Conservation (phyloP, 768 basidiomycete genomes). For the Suillus bovinus region DNA sequence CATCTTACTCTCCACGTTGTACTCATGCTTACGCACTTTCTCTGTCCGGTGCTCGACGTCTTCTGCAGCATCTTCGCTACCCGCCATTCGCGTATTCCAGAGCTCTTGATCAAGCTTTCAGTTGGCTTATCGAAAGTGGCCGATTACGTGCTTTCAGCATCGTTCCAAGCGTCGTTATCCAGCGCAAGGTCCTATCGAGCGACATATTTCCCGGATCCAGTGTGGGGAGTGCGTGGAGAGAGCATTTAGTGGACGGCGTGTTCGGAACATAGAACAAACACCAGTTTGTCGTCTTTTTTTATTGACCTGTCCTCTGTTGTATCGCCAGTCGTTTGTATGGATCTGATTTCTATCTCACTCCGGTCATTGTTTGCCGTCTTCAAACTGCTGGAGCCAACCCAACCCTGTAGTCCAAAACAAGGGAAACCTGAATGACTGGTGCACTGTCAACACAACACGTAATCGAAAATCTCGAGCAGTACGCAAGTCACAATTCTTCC, state of each 20-base stretch:
- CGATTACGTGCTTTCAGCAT: constrained; percentile 61
- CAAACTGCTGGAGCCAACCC: not conserved
- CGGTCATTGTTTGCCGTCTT: not conserved
- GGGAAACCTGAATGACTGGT: not conserved
- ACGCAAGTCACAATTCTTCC: too few relatives aligned
- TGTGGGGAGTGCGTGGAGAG: constrained; percentile 41
- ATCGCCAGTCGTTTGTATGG: not conserved
- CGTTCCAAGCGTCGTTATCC: constrained; percentile 66
- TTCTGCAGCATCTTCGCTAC: constrained; percentile 58
- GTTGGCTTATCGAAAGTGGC: constrained; percentile 62
- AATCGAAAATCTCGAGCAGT: too few relatives aligned
- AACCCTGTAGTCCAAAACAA: not conserved
- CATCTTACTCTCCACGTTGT: constrained; percentile 63
- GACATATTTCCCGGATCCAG: constrained; percentile 45
- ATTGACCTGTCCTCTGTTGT: not conserved
- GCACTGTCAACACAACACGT: not conserved
- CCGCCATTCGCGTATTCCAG: constrained; percentile 76
- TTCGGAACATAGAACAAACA: constrained; percentile 26
- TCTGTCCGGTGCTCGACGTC: constrained; percentile 48
- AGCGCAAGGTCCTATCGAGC: constrained; percentile 58
- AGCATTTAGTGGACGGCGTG: constrained; percentile 47
- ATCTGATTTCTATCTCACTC: not conserved
- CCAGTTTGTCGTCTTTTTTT: not conserved
- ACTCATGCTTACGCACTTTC: constrained; percentile 75
- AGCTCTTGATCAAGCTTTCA: constrained; percentile 71